Base-by-base conservation (phyloP, 164 flowering plant genomes). In the Malania oleifera region DNA sequence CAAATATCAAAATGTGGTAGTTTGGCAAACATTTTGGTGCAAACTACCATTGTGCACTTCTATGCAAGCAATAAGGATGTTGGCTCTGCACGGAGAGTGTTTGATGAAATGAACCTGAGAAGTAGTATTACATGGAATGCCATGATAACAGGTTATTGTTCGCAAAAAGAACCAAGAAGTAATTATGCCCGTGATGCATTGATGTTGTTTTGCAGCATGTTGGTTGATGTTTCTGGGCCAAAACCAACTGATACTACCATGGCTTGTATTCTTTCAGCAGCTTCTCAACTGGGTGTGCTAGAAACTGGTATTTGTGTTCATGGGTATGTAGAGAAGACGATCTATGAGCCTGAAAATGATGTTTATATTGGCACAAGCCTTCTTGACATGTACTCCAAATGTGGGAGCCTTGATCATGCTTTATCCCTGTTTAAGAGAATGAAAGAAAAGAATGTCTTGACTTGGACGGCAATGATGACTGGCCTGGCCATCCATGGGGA, bases 381-480 rank as follows among this genome's bases (percentile, higher is more conserved):
- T 19, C 70, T 82, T 1, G 81, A 80, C 46, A 82, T 86, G 93
- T 86, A 84, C 63, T 70, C 82, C 3, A 82, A 79, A 67, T 82
- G 89, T 49, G 93, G 93, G 43, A 70, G 76, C 27, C 54, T 84
- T 37, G 56, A 44, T 15, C 68, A 56, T 56, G 85, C 84, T 17
- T 18, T 53, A 7, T 44, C 20, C 0, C 52, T 72, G 20, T 86
- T 82, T 58, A 20, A 38, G 52, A 66, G 59, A 57, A 75, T 82
- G 89, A 64, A 55, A 17, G 66, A 53, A 49, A 77, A 54, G 70
- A 82, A 77, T 59, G 82, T 81, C 0, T 60, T 68, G 40, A 80
- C 87, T 23, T 83, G 80, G 77, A 80, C 82, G 2, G 70, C 89
- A 6, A 76, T 87, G 84, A 65, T 63, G 2, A 61, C 75, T 0